Evolutionary conservation across 805 yeast species (phyloP).

Genomic region (Kuraishia molischiana): DNA sequence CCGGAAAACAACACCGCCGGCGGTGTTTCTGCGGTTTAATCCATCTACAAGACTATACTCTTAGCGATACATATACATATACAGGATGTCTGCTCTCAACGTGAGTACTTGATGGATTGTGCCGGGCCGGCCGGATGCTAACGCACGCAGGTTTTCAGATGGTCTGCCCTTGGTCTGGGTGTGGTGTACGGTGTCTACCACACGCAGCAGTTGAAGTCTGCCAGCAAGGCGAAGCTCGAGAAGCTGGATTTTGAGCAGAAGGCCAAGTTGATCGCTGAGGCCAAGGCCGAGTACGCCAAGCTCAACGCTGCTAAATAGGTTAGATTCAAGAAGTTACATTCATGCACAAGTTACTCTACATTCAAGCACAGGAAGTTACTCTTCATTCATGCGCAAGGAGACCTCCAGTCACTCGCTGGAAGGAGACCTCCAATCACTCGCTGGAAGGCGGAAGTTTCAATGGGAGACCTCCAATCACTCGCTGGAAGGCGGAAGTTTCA

Average conservation of each 20-base stretch:
- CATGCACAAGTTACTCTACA: too few species aligned
- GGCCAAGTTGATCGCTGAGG: slow-evolving; percentile 73
- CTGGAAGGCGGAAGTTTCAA: too few species aligned
- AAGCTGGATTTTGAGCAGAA: slow-evolving; percentile 50
- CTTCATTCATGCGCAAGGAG: too few species aligned
- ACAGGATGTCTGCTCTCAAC: slow-evolving; percentile 38
- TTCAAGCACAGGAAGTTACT: too few species aligned
- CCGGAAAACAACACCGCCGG: too few species aligned
- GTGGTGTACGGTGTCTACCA: slow-evolving; percentile 81
- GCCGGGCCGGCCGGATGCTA: neutral
- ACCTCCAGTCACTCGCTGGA: too few species aligned
- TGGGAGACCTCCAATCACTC: too few species aligned
- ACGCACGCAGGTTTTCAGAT: slow-evolving; percentile 68
- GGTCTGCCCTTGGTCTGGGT: slow-evolving; percentile 86
- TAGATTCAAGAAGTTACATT: too few species aligned
- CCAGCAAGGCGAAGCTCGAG: slow-evolving; percentile 50
- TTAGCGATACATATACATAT: slow-evolving; percentile 1
- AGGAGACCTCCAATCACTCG: too few species aligned
- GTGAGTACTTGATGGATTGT: slow-evolving; percentile 19
- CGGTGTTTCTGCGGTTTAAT: too few species aligned
- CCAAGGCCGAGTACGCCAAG: slow-evolving; percentile 81
- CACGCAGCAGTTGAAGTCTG: slow-evolving; percentile 56
- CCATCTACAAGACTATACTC: too few species aligned
- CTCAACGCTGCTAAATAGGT: slow-evolving; percentile 31
- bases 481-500: too few species aligned